Evolutionary conservation across 805 yeast species (phyloP), one percentile per base, ranked within the genome.

Genomic region (Yueomyces sp.): DNA sequence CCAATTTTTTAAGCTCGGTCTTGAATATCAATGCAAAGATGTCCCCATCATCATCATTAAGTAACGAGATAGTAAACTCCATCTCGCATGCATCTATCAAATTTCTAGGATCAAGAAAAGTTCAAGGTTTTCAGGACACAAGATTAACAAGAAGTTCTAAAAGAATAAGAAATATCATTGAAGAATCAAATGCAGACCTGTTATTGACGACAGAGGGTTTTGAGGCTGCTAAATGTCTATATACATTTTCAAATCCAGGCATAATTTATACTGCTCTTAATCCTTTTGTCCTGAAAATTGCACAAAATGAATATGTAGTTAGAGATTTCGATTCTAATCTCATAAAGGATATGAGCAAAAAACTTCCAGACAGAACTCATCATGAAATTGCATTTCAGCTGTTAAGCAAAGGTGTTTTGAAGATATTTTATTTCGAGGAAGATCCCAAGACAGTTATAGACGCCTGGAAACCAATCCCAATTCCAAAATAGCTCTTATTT

Each of bases 261-360:
- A 56, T 3, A 44, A 39, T 26, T 49, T 44, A 38, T 52, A 8
- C 34, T 31, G 37, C 52, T 32, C 39, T 54, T 4, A 52, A 51
- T 39, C 63, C 65, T 2, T 53, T 47, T 37, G 48, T 59, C 3
- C 45, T 43, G 4, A 51, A 53, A 36, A 45, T 60, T 5, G 64
- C 65, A 5, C 49, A 51, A 44, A 38, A 43, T 27, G 63, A 60
- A 29, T 28, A 38, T 12, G 31, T 32, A 4, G 37, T 42, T 3
- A 56, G 49, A 42, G 37, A 40, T 2, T 44, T 43, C n/a, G 59
- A 60, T 40, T 47, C 41, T 28, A 32, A 44, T 12, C 30, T 54
- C 19, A 53, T 52, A 42, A 26, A 36, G 26, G 41, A 41, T 7
- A 43, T 47, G 2, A 41, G 44, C 29, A 38, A 45, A 9, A 51